A percentile compares a stretch with the other conserved stretches of the same genome.
These are phyloP conservation scores for Ascobolus immersus DNA, from an alignment of 495 filamentous ascomycete species.

Conservation along the genomic window DNA sequence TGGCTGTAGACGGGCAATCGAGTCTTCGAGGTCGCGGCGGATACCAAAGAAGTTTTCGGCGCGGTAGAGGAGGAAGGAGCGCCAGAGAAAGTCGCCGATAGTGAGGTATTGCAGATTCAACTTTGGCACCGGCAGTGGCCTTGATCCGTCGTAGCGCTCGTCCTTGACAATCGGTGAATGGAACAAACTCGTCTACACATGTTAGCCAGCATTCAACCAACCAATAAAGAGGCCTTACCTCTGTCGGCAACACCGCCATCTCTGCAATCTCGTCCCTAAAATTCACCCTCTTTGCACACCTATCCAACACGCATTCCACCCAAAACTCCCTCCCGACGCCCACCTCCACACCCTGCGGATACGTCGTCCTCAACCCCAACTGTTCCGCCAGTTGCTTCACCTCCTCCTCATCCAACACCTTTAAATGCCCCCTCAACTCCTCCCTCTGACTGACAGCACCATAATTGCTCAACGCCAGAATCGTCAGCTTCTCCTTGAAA, in stretches of 20 bases:
- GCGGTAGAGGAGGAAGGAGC: slow-evolving; percentile 67
- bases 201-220: too few relatives aligned
- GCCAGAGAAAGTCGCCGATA: slow-evolving; percentile 85
- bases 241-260: slow-evolving; percentile 56
- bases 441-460: slow-evolving; percentile 54
- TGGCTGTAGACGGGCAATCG: slow-evolving; percentile 54
- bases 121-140: slow-evolving; percentile 76
- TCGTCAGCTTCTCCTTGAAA: slow-evolving; percentile 73
- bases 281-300: slow-evolving; percentile 49
- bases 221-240: too few relatives aligned
- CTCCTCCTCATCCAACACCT: slow-evolving; percentile 44
- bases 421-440: slow-evolving; percentile 57
- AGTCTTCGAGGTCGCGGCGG: slow-evolving; percentile 63
- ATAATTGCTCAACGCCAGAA: slow-evolving; percentile 79
- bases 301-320: slow-evolving; percentile 50
- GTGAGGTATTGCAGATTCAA: slow-evolving; percentile 88
- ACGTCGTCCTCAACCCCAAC: slow-evolving; percentile 54
- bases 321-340: slow-evolving; percentile 38
- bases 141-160: slow-evolving; percentile 70
- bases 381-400: slow-evolving; percentile 38
- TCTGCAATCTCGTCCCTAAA: slow-evolving; percentile 58
- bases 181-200: slow-evolving; percentile 53
- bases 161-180: slow-evolving; percentile 61
- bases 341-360: slow-evolving; percentile 44
- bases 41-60: slow-evolving; percentile 89